Evolutionary conservation across 2,329 filamentous ascomycete genomes (phyloP), one percentile per base, ranked within the genome.

Genomic region (Hymenoscyphus infarciens): DNA sequence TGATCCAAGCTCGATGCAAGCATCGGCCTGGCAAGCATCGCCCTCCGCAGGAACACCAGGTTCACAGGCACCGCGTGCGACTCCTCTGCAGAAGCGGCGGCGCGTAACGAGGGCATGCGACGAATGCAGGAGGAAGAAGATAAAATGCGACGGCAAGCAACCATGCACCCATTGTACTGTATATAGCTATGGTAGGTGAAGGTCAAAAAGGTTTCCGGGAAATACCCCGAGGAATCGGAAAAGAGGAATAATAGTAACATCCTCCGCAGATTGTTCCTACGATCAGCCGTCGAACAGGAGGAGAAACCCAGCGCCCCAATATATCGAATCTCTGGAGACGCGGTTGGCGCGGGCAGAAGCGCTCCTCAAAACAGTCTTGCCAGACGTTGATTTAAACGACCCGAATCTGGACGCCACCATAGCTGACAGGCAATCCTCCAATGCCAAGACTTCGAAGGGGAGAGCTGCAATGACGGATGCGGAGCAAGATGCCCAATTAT

Each of bases 91-190:
- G 73, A 93, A 94, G 74, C 83, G 90, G 65, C 82, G 90, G 61
- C 83, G 91, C 72, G 90, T 94, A 54, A 93, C 90, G 22, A 82
- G 91, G 70, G 90, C 90, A 49, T 94, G 90, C 76, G 90, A 92
- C 70, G 89, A 93, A 75, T 94, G 90, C 74, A 84, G 90, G 62
- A 83, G 90, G 69, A 94, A 94, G 75, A 94, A 94, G 77, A 94
- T 94, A 72, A 94, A 93, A 75, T 94, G 90, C 70, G 57, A 31
- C 15, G 25, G 90, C 69, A 92, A 92, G 75, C 90, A 93, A 74
- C 91, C 91, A 10, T 95, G 91, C 77, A 97, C 93, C 0, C 95
- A 98, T 77, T 99, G 95, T 76, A 96, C 93, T 11, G 92, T 98
- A 57, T 99, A 99, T 77, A 97, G 92, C 75, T 99, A 99, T 81